Base-by-base conservation (phyloP, 2,329 filamentous ascomycete genomes). In the Trichothecium roseum region DNA sequence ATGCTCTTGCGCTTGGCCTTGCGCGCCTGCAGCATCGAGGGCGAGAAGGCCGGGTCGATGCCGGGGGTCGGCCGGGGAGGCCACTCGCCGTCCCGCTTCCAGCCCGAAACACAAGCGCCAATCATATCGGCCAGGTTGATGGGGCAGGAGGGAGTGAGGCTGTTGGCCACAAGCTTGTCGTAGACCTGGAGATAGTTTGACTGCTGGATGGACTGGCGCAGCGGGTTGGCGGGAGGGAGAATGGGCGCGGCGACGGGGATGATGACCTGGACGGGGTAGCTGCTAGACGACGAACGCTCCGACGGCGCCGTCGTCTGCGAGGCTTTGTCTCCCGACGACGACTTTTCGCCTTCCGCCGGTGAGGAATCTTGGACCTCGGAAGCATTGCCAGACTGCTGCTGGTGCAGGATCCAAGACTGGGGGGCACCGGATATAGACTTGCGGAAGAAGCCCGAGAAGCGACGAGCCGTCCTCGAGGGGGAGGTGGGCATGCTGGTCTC, bases 81-180 rank as follows among this genome's bases (percentile, higher is more conserved):
- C 89, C 89, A 96, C 56, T 94, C 85, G 13, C 87, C 88, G 48
- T 91, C 85, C 28, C 84, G 72, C 57, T 93, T 94, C 89, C 89
- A 95, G 30, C 89, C 89, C 18, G 81, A 71, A 1, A 96, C 87
- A 44, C 89, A 83, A 10, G 84, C 77, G 8, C 77, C 72, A 16
- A 84, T 76, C 63, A 95, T 79, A 47, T 94, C 85, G 20, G 71
- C 64, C 1, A 96, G 72, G 47, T 94, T 95, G 50, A 95, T 82
- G 4, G 89, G 89, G 13, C 93, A 84, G 2, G 82, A 81, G 0
- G 89, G 89, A 3, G 86, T 84, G 43, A 91, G 72, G 27, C 70
- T 74, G 49, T 89, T 80, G 1, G 87, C 56, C 29, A 95, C 78
- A 34, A 94, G 81, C 59, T 94, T 94, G 52, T 83, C 81, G 64